A percentile compares a stretch with the other conserved stretches of the same genome.
Evolutionary conservation across 805 yeast species (phyloP).

Genomic region (Cyberlindnera subsufficiens): DNA sequence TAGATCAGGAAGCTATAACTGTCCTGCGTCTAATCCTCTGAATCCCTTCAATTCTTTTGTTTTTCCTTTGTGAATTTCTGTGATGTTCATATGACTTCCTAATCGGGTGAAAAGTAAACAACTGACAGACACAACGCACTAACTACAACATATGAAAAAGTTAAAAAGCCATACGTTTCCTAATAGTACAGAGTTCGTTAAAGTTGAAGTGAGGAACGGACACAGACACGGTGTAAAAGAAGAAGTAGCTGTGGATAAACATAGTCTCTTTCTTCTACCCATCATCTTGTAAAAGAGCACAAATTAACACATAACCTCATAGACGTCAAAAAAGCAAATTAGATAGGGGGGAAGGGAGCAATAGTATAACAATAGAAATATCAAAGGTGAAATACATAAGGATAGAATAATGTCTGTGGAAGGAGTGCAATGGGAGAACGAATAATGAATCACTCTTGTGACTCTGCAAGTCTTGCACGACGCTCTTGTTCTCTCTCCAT

Average conservation of each 20-base stretch:
- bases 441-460: conserved; percentile 5
- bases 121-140: too few species aligned
- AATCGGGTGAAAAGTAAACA: too few species aligned
- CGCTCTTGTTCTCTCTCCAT: conserved; percentile 54
- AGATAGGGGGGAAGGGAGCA: not conserved
- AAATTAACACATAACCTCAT: conserved; percentile 1
- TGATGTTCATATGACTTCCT: too few species aligned
- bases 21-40: too few species aligned
- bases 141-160: too few species aligned
- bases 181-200: not conserved
- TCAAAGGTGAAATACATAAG: not conserved
- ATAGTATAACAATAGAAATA: not conserved
- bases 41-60: too few species aligned
- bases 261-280: too few species aligned
- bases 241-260: too few species aligned
- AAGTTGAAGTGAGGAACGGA: not conserved
- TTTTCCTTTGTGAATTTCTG: too few species aligned
- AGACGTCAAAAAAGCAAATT: not conserved
- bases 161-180: not conserved
- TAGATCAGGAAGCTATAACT: too few species aligned
- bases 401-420: not conserved
- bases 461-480: conserved; percentile 26
- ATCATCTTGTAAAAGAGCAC: too few species aligned
- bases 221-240: too few species aligned
- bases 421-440: conserved; percentile 3